A percentile compares a stretch with the other conserved stretches of the same genome.
phyloP scores from a whole-genome alignment of 2,329 filamentous ascomycete genomes.

The Clarireedia sp. region DNA sequence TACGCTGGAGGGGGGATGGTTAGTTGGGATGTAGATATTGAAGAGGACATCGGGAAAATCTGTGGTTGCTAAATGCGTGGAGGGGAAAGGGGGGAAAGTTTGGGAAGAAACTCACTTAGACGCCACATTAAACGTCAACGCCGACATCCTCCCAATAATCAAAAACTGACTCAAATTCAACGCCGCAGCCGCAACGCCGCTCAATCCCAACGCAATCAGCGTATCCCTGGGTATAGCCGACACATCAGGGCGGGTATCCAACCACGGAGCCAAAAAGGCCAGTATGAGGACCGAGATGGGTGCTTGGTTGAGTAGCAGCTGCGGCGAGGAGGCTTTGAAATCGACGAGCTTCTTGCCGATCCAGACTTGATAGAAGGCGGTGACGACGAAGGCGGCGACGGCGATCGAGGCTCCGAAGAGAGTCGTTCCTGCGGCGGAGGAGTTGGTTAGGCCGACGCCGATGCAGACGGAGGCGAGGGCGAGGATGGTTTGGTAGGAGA shows the following conservation, averaged over 20 bases:
- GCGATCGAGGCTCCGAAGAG: slow-evolving; percentile 37
- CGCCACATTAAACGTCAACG: slow-evolving; percentile 27
- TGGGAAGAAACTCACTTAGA: slow-evolving; percentile 22
- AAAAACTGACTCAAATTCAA: slow-evolving; percentile 34
- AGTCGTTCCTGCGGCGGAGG: slow-evolving; percentile 32
- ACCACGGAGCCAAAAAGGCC: slow-evolving; percentile 35
- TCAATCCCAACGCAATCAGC: slow-evolving; percentile 33
- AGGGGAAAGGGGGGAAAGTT: not conserved
- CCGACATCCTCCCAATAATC: slow-evolving; percentile 29
- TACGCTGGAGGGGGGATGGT: slow-evolving; percentile 29
- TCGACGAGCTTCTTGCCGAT: slow-evolving; percentile 42
- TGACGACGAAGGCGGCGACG: slow-evolving; percentile 36
- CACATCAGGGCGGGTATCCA: slow-evolving; percentile 31
- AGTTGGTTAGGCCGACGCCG: slow-evolving; percentile 37
- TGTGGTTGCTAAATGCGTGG: not conserved
- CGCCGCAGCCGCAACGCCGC: slow-evolving; percentile 36
- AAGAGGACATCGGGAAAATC: no score
- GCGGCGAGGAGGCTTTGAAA: slow-evolving; percentile 35
- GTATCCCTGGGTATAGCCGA: slow-evolving; percentile 32
- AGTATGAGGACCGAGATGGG: slow-evolving; percentile 37
- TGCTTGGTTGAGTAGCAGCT: slow-evolving; percentile 39
- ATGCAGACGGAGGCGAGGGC: slow-evolving; percentile 36
- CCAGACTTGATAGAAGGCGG: slow-evolving; percentile 40
- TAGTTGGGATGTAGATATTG: not conserved
- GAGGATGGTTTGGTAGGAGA: slow-evolving; percentile 34